Base-by-base conservation (phyloP, 805 yeast genomes). In the Candida boleticola region DNA sequence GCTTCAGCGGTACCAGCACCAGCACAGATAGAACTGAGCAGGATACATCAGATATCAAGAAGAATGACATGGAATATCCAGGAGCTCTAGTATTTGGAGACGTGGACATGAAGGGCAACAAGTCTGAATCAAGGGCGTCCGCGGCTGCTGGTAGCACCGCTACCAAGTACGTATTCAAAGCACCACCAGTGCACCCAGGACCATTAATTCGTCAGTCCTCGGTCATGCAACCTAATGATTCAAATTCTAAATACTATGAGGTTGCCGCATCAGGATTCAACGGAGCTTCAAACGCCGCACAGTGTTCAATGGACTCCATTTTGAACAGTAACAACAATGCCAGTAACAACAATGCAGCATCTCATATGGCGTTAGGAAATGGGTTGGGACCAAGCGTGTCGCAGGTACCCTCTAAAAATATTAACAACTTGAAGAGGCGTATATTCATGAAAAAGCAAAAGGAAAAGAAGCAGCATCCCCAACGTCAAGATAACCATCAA, bases 321-420 rank as follows among this genome's bases (percentile, higher is more conserved):
- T 50, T 64, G 31, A 63, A 64, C 41, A 60, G 68, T 42, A 63
- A 54, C 35, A 64, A 67, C 5, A 47, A 53, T 11, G 55, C 54
- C 20, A 31, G 16, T 7, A 31, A 31, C 13, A 18, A 31, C 11
- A 29, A 29, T 13, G 31, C 14, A 13, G n/a, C n/a, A n/a, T 7
- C 27, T 23, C 10, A 7, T 7, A 7, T 23, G 11, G 16, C 18
- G 22, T 48, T 60, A 11, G 77, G 77, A 10, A 82, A 81, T 54
- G 86, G 87, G 0, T 58, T 80, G 27, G 85, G 82, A 0, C 83
- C 87, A 3, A 67, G 76, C 19, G 73, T 73, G 26, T 75, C 85
- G 2, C 75, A 76, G 40, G 82, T 79, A 17, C 73, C 77, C 13
- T 76, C 80, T 14, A 74, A 75, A 52, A 69, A 76, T 53, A 55